Conservation (phyloP, 176 grass and related monocot species). For the Hordeum vulgare region MorexV3_pseudomolecules_assembly NC_058524.1:517524656-517525155, state of each 20-base stretch:
- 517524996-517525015: neutral
- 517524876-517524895: neutral
- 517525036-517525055: conserved; percentile 99
- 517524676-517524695: conserved; percentile 91
- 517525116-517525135: conserved; percentile 96
- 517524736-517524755: conserved; percentile 72
- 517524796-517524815: neutral
- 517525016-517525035: conserved; percentile 38
- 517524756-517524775: conserved; percentile 70
- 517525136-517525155: conserved; percentile 92
- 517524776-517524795: conserved; percentile 13
- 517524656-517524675: conserved; percentile 99
- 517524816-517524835: conserved; percentile 2
- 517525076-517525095: conserved; percentile 80
- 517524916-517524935: neutral
- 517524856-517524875: neutral
- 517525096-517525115: conserved; percentile 87
- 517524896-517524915: neutral
- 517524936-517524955: neutral
- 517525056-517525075: conserved; percentile 86
- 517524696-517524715: conserved; percentile 92
- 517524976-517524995: neutral
- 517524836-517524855: conserved; percentile 7
- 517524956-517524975: neutral
- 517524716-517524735: conserved; percentile 77